A percentile compares a stretch with the other conserved stretches of the same genome.
These are phyloP conservation scores for Triticum turgidum DNA, from an alignment of 176 grass and related monocot genomes.

Conservation along the genomic window DNA sequence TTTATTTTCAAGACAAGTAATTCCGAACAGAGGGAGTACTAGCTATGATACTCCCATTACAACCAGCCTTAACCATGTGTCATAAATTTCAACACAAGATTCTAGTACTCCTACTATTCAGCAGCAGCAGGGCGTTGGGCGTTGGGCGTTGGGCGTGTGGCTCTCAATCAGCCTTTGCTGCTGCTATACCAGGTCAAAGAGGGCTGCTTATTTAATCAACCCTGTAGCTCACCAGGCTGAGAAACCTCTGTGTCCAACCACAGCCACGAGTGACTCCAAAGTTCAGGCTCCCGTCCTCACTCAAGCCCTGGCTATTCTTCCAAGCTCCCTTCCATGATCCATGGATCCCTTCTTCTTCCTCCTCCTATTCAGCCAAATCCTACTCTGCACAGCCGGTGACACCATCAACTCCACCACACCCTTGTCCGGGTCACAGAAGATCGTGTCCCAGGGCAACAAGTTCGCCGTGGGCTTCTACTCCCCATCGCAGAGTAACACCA, in stretches of 20 bases:
- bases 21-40: too few relatives aligned
- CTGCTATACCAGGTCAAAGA: conserved; percentile 36
- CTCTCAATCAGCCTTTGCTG: neutral
- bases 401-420: conserved; percentile 65
- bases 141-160: neutral
- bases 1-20: too few relatives aligned
- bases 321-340: conserved; percentile 43
- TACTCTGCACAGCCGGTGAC: conserved; percentile 39
- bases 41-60: too few relatives aligned
- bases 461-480: conserved; percentile 78
- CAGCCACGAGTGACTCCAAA: conserved; percentile 17
- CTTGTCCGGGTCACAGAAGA: conserved; percentile 52
- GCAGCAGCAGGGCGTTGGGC: neutral
- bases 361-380: conserved; percentile 33
- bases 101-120: neutral
- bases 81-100: neutral
- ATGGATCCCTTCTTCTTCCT: conserved; percentile 37
- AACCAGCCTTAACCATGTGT: neutral
- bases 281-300: neutral
- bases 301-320: conserved; percentile 13
- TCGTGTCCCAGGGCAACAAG: conserved; percentile 49
- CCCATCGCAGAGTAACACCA: conserved; percentile 30
- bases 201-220: conserved; percentile 1
- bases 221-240: neutral
- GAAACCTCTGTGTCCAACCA: conserved; percentile 1